Evolutionary conservation across 179 eudicot species (phyloP), one percentile per base, ranked within the genome.

Genomic region (Camellia oleifera): DNA sequence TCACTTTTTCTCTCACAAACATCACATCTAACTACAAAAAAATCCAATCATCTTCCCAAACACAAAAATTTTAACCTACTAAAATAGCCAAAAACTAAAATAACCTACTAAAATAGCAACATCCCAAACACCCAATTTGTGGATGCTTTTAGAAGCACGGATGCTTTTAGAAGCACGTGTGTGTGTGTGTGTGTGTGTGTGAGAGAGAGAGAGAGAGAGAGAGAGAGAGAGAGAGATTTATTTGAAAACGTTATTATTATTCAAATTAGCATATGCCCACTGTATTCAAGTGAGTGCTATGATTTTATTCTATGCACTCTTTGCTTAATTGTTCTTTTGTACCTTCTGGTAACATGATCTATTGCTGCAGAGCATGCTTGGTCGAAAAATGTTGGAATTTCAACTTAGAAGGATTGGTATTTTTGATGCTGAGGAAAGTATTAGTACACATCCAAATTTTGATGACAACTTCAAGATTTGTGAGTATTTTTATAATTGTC

Each of bases 311-410:
- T 65, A 13, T 23, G 52, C 52, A 3, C 2, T 20, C 3, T 10
- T 63, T 63, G 20, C 23, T 26, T 48, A 23, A 10, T n/a, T 63
- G 17, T 63, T 26, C 53, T 77, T 65, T 77, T 65, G 63, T 76
- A 54, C 26, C 72, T 17, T 66, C 42, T 65, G 56, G 32, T 70
- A 77, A 45, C 57, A 6, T 74, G 67, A 65, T 66, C 68, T 70
- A 63, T 79, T 54, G 46, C n/a, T 81, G 72, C 92, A 96, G 99
- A 96, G 98, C 87, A 91, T 96, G 97, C 88, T 96, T 82, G 98
- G 93, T 45, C 90, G 98, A 32, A 96, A 90, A 87, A 94, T 91
- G 93, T 79, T 96, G 90, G 98, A 96, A 86, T 84, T 82, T 66
- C 99, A 96, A 82, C 92, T 96, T 73, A 89, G 91, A 81, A 88